phyloP scores from a whole-genome alignment of 208 protist species.

The Leishmania arabica region DNA sequence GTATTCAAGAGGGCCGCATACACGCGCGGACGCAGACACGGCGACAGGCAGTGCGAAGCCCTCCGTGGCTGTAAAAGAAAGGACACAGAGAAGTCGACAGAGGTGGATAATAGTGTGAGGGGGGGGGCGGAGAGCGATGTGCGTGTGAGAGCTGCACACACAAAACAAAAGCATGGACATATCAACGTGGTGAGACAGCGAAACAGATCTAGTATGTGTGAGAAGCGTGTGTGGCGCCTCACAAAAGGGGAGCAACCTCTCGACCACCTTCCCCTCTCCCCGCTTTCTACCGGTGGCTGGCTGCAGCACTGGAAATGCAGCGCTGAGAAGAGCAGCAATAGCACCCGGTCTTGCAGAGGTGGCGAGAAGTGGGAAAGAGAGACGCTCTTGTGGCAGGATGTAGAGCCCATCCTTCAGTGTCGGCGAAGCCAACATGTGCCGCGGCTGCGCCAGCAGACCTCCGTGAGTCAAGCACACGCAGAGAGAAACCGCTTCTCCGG shows the following conservation, averaged over 20 bases:
- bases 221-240: not conserved
- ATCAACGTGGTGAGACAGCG: not conserved
- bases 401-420: not conserved
- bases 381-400: not conserved
- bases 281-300: not conserved
- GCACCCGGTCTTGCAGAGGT: not conserved
- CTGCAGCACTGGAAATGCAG: not conserved
- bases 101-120: not conserved
- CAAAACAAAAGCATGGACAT: not conserved
- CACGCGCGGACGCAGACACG: slow-evolving; percentile 2
- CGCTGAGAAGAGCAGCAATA: not conserved
- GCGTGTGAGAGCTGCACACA: not conserved
- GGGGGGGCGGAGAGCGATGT: not conserved
- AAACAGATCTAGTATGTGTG: not conserved
- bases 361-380: not conserved
- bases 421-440: not conserved
- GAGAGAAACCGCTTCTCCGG: not conserved
- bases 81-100: not conserved
- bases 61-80: not conserved
- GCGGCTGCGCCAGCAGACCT: not conserved
- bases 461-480: not conserved
- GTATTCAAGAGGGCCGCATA: slow-evolving; percentile 25
- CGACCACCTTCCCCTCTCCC: not conserved
- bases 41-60: not conserved
- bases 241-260: not conserved